These are phyloP conservation scores for Ettlia oleoabundans DNA, from an alignment of 139 green algal species.

Conservation along the genomic window DNA sequence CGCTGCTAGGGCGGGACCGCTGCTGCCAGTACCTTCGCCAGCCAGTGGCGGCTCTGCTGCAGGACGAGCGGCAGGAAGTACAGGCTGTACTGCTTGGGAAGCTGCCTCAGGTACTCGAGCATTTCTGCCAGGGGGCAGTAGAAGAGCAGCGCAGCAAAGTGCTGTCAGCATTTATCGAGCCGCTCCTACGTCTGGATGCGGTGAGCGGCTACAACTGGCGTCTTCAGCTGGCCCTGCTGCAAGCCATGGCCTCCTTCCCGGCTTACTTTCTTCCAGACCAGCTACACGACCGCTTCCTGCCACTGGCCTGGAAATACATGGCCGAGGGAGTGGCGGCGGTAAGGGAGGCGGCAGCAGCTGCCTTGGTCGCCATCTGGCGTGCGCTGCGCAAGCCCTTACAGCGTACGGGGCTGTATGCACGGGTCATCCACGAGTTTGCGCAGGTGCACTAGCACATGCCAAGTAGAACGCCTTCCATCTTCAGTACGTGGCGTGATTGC, in stretches of 20 bases:
- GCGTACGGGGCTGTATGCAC: slow-evolving; percentile 62
- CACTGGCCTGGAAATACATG: slow-evolving; percentile 53
- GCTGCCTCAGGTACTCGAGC: slow-evolving; percentile 1
- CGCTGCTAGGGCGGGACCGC: slow-evolving; percentile 40
- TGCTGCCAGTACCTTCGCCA: slow-evolving; percentile 55
- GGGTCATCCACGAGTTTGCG: slow-evolving; percentile 67
- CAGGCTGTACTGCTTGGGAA: slow-evolving; percentile 44
- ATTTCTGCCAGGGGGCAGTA: background rate
- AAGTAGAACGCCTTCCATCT: too few species aligned
- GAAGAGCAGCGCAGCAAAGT: slow-evolving; percentile 27
- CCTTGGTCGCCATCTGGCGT: slow-evolving; percentile 54
- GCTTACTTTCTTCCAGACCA: slow-evolving; percentile 40
- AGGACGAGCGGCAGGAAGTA: slow-evolving; percentile 54
- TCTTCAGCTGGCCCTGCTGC: slow-evolving; percentile 46
- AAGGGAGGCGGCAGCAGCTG: slow-evolving; percentile 55
- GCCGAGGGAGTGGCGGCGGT: slow-evolving; percentile 49
- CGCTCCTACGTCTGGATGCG: slow-evolving; percentile 57
- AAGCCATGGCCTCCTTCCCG: slow-evolving; percentile 50
- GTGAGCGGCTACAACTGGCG: slow-evolving; percentile 49
- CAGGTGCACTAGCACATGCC: too few species aligned
- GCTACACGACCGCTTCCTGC: slow-evolving; percentile 59
- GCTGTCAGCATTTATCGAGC: slow-evolving; percentile 55
- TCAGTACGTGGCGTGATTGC: background rate
- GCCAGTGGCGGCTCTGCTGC: slow-evolving; percentile 57
- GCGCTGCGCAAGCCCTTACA: slow-evolving; percentile 50